A percentile compares a stretch with the other conserved stretches of the same genome.
Conservation (phyloP, 1,284 basidiomycete species). For the Puccinia hordei region DNA sequence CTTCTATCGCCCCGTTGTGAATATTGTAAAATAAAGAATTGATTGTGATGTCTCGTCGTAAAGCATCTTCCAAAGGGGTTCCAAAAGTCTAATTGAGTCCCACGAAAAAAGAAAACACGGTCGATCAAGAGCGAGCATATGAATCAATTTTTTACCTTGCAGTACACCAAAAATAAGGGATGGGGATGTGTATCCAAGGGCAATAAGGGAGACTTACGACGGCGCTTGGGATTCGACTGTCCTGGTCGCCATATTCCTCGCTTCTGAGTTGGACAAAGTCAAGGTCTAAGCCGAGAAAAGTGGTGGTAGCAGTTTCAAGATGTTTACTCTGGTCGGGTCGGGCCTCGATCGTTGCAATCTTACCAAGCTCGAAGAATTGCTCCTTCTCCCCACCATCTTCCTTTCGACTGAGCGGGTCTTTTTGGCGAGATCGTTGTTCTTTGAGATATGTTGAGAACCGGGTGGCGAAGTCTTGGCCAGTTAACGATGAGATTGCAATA, state of each 20-base stretch:
- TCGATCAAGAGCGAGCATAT: neutral
- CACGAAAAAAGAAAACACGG: neutral
- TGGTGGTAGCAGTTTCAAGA: constrained; percentile 91
- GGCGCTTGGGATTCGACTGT: constrained; percentile 83
- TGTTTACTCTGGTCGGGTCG: constrained; percentile 99
- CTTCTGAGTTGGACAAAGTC: constrained; percentile 89
- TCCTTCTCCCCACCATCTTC: constrained; percentile 10
- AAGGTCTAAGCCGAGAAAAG: constrained; percentile 77
- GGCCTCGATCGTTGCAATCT: constrained; percentile 76
- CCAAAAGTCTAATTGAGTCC: constrained; percentile 72
- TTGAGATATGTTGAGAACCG: constrained; percentile 68
- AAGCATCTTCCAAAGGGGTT: constrained; percentile 87
- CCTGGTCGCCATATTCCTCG: constrained; percentile 81
- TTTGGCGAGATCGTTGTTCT: constrained; percentile 29
- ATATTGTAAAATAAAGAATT: constrained; percentile 97
- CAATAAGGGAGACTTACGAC: constrained; percentile 62
- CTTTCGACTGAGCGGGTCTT: constrained; percentile 22
- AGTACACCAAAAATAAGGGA: neutral
- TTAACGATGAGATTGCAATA: constrained; percentile 79
- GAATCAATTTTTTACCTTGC: too few relatives aligned
- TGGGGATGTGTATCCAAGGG: neutral
- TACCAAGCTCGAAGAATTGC: constrained; percentile 53
- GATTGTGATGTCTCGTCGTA: constrained; percentile 89
- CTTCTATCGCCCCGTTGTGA: constrained; percentile 83
- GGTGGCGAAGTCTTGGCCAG: constrained; percentile 85